Evolutionary conservation across 2,329 filamentous ascomycete species (phyloP).

Genomic region (Ophiobolus disseminans): DNA sequence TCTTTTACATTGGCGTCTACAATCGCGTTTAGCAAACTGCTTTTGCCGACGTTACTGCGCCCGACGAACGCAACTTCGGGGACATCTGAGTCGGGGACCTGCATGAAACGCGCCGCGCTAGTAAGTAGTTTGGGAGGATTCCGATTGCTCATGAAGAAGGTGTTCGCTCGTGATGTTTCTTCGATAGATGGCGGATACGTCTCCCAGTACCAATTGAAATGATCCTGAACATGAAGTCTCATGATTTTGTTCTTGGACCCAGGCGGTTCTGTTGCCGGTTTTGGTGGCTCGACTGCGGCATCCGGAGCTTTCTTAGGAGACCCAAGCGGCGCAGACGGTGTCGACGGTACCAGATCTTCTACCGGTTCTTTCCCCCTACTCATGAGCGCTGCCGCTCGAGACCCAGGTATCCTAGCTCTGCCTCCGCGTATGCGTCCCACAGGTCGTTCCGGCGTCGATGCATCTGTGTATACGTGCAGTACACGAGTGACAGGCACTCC

Average conservation of each 20-base stretch:
- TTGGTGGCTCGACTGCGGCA: not conserved
- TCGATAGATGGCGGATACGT: slow-evolving; percentile 33
- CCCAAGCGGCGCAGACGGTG: slow-evolving; percentile 17
- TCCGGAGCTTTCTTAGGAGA: slow-evolving; percentile 1
- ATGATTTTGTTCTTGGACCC: not conserved
- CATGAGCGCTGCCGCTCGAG: not conserved
- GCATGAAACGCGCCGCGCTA: slow-evolving; percentile 66
- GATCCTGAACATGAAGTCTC: slow-evolving; percentile 5
- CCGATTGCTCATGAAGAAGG: slow-evolving; percentile 52
- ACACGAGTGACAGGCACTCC: too few species aligned
- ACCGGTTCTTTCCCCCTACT: not conserved
- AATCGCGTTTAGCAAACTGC: slow-evolving; percentile 69
- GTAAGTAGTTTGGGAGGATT: slow-evolving; percentile 62
- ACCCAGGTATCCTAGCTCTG: not conserved
- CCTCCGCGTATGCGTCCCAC: not conserved
- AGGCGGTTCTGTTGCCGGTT: not conserved
- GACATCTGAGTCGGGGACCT: slow-evolving; percentile 60
- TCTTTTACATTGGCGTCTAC: slow-evolving; percentile 53
- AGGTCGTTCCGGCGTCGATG: too few species aligned
- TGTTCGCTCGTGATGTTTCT: slow-evolving; percentile 51
- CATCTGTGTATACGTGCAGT: too few species aligned
- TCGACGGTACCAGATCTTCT: slow-evolving; percentile 22
- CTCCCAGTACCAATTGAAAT: slow-evolving; percentile 46
- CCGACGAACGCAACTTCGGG: slow-evolving; percentile 73
- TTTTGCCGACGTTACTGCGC: slow-evolving; percentile 75